A percentile compares a stretch with the other conserved stretches of the same genome.
phyloP scores from a whole-genome alignment of 352 stramenopile species.

The Phytophthora pini region DNA sequence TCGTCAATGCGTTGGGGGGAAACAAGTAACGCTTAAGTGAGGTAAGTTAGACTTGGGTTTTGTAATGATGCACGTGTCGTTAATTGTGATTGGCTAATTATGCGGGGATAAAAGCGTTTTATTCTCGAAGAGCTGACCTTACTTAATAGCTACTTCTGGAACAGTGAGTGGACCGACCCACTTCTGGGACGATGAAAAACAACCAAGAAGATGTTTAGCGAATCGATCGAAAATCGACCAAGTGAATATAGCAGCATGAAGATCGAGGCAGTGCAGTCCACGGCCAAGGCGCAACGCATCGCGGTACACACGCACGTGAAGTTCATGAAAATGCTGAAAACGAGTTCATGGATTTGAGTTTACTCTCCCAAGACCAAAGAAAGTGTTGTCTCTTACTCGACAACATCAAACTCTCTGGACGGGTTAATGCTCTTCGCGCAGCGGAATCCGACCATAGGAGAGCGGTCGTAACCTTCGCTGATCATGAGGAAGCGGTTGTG shows the following conservation, averaged over 20 bases:
- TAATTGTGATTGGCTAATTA: slow-evolving; percentile 25
- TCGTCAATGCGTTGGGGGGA: slow-evolving; percentile 44
- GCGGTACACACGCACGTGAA: too few species aligned
- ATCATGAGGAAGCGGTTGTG: slow-evolving; percentile 84
- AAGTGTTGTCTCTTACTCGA: slow-evolving; percentile 4
- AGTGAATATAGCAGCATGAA: too few species aligned
- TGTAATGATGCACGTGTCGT: neutral
- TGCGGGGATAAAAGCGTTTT: slow-evolving; percentile 11
- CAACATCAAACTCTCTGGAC: slow-evolving; percentile 19
- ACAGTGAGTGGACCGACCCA: neutral
- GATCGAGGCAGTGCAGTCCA: too few species aligned
- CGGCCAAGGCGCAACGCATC: too few species aligned
- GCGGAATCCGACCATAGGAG: slow-evolving; percentile 76
- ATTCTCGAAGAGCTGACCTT: slow-evolving; percentile 16
- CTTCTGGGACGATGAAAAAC: neutral
- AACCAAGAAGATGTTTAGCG: too few species aligned
- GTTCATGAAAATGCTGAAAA: too few species aligned
- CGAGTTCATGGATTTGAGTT: too few species aligned
- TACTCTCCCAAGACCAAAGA: too few species aligned
- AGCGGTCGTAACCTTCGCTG: slow-evolving; percentile 79
- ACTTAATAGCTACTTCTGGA: slow-evolving; percentile 11
- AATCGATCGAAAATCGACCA: too few species aligned
- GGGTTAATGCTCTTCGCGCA: slow-evolving; percentile 51
- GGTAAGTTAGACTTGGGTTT: slow-evolving; percentile 11
- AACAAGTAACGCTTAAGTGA: slow-evolving; percentile 46